A percentile compares a stretch with the other conserved stretches of the same genome.
Conservation (phyloP, 2,329 filamentous ascomycete genomes). For the Nigrospora osmanthi region DNA sequence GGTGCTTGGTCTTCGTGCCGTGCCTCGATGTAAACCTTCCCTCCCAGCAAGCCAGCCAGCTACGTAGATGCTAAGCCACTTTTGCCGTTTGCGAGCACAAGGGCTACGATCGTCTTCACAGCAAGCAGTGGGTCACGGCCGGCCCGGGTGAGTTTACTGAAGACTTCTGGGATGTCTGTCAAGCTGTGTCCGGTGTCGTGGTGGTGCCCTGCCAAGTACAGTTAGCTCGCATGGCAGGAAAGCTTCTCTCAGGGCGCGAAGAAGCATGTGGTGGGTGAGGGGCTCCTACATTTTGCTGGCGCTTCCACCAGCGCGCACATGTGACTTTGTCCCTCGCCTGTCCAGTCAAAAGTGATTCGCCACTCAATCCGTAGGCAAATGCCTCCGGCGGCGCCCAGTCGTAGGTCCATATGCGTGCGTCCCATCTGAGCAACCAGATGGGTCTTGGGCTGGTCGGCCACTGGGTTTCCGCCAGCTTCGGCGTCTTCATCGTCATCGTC, state of each 20-base stretch:
- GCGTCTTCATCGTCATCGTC: conserved; percentile 13
- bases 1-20: too few relatives aligned
- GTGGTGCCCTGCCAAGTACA: conserved; percentile 44
- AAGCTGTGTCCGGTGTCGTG: conserved; percentile 49
- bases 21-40: too few relatives aligned
- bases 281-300: conserved; percentile 55
- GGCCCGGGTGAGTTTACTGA: conserved; percentile 48
- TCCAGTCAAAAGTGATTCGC: conserved; percentile 63
- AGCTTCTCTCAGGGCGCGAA: too few relatives aligned
- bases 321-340: conserved; percentile 58
- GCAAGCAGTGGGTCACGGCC: conserved; percentile 48
- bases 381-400: conserved; percentile 21
- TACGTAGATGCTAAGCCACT: too few relatives aligned
- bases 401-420: conserved; percentile 38
- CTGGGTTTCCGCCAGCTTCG: conserved; percentile 1
- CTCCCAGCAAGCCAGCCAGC: too few relatives aligned
- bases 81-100: conserved; percentile 17
- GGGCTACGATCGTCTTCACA: conserved; percentile 50
- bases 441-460: conserved; percentile 17
- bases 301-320: conserved; percentile 46
- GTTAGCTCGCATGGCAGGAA: too few relatives aligned
- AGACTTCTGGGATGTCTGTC: conserved; percentile 50
- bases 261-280: not conserved
- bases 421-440: conserved; percentile 48
- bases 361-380: conserved; percentile 47